phyloP scores from a whole-genome alignment of 2,329 filamentous ascomycete species.

The Alternaria rosae region DNA sequence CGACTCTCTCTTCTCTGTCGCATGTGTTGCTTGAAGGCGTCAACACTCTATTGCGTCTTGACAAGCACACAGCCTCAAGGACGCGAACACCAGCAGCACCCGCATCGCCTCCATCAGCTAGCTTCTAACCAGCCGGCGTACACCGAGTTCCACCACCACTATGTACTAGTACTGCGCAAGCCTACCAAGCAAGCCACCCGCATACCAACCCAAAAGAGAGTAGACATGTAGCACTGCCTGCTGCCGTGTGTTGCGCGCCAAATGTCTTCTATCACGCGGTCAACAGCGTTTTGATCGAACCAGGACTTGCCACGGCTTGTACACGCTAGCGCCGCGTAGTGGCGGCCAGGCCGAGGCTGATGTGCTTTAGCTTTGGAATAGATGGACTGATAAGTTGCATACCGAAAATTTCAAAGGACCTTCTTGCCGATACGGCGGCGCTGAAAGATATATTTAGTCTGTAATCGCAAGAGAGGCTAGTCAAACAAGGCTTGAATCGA shows the following conservation, averaged over 20 bases:
- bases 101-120: not conserved
- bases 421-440: not conserved
- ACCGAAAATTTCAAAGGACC: not conserved
- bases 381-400: not conserved
- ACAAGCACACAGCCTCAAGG: not conserved
- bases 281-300: not conserved
- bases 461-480: not conserved
- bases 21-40: not conserved
- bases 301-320: not conserved
- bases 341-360: not conserved
- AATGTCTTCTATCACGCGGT: slow-evolving; percentile 5
- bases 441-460: not conserved
- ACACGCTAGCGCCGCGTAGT: not conserved
- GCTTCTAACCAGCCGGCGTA: not conserved
- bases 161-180: not conserved
- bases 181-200: not conserved
- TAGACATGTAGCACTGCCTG: slow-evolving; percentile 1
- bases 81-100: not conserved
- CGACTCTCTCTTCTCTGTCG: not conserved
- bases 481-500: not conserved
- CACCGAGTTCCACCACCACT: not conserved
- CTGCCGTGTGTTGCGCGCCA: slow-evolving; percentile 14
- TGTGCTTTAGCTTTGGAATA: not conserved
- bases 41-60: not conserved
- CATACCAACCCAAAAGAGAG: not conserved